A percentile compares a stretch with the other conserved stretches of the same genome.
Evolutionary conservation across 176 grass and related monocot genomes (phyloP).

Genomic region (Dactylis glomerata): DNA sequence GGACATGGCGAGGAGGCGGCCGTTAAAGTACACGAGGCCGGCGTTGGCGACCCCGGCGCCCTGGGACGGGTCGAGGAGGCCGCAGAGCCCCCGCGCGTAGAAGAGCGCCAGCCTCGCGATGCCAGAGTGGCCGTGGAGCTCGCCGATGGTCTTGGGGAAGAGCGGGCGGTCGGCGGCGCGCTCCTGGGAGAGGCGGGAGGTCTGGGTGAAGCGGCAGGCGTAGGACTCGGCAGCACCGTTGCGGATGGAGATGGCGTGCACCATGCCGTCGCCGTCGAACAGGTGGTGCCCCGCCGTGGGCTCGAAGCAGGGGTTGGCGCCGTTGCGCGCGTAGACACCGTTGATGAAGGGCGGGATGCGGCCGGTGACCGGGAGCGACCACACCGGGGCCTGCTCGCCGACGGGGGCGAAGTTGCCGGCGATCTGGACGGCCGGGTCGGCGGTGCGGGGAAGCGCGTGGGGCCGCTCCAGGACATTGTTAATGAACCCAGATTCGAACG

Average conservation of each 20-base stretch:
- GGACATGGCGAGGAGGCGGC: slow-evolving; percentile 89
- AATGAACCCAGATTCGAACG: slow-evolving; percentile 51
- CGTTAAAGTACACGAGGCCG: slow-evolving; percentile 76
- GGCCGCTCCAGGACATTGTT: slow-evolving; percentile 53
- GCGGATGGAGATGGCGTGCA: slow-evolving; percentile 61
- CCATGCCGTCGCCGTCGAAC: slow-evolving; percentile 96
- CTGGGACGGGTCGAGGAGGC: slow-evolving; percentile 52
- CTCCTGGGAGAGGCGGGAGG: slow-evolving; percentile 55
- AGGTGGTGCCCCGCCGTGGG: slow-evolving; percentile 71
- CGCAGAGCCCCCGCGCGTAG: slow-evolving; percentile 52
- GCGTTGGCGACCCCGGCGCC: slow-evolving; percentile 93
- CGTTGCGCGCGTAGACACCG: slow-evolving; percentile 81
- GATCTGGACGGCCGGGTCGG: slow-evolving; percentile 75
- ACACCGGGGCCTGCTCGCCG: slow-evolving; percentile 39
- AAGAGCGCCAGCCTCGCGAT: slow-evolving; percentile 68
- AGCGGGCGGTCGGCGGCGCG: slow-evolving; percentile 21
- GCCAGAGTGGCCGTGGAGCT: slow-evolving; percentile 86
- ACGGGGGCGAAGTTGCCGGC: slow-evolving; percentile 78
- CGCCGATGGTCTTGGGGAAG: slow-evolving; percentile 95
- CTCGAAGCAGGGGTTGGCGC: slow-evolving; percentile 71
- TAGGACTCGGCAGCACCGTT: slow-evolving; percentile 66
- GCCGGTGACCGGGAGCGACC: slow-evolving; percentile 35
- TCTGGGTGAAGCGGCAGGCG: slow-evolving; percentile 83
- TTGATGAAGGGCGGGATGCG: slow-evolving; percentile 68
- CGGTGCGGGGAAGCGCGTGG: slow-evolving; percentile 41